Percentiles rank a stretch among this genome's conserved stretches.
Conservation (phyloP, 257 asterid species). For the Lycium barbarum region DNA sequence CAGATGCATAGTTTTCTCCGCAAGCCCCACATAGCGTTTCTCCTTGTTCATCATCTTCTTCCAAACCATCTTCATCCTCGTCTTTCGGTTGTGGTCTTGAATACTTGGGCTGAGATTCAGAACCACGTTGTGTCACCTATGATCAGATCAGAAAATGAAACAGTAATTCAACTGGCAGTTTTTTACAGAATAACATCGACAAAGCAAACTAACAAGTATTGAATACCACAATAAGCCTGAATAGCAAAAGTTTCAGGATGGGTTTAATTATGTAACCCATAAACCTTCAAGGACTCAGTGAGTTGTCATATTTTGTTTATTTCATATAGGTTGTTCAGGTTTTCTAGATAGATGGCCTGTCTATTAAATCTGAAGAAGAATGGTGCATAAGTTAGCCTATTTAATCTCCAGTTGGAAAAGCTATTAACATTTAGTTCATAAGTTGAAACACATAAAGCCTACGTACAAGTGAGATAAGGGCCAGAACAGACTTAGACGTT, state of each 20-base stretch:
- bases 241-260: neutral
- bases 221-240: neutral
- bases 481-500: neutral
- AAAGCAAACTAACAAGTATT: neutral
- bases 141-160: conserved; percentile 1
- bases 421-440: neutral
- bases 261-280: neutral
- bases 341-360: neutral
- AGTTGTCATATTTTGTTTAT: neutral
- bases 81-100: conserved; percentile 54
- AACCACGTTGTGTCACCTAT: conserved; percentile 25
- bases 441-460: neutral
- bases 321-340: neutral
- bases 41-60: conserved; percentile 68
- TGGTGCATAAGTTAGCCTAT: neutral
- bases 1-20: conserved; percentile 68
- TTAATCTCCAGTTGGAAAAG: neutral
- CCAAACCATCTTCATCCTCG: conserved; percentile 51
- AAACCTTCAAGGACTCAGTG: neutral
- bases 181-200: neutral
- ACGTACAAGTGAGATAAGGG: neutral
- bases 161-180: neutral
- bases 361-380: neutral
- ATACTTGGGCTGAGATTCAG: conserved; percentile 48
- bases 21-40: conserved; percentile 76